Percentiles rank a stretch among this genome's conserved stretches.
phyloP scores from a whole-genome alignment of 2,329 filamentous ascomycete genomes.

The Elsinoe batatas region DNA sequence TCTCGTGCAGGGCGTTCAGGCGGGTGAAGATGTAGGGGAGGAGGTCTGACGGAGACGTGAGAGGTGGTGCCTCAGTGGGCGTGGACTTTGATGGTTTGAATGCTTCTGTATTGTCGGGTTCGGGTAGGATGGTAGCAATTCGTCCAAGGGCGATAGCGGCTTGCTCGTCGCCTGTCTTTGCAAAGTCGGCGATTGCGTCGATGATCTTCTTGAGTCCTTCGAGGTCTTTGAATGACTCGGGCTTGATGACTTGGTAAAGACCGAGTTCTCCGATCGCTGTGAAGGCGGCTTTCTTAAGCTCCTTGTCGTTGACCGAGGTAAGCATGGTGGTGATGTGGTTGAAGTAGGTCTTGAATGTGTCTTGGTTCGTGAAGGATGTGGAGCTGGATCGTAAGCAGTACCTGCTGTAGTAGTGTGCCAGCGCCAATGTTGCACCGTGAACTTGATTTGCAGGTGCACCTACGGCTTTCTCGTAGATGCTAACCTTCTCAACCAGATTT shows the following conservation, averaged over 20 bases:
- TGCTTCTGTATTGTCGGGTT: conserved; percentile 29
- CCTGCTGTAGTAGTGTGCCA: conserved; percentile 50
- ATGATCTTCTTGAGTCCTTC: conserved; percentile 35
- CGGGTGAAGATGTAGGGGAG: conserved; percentile 53
- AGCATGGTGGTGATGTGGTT: conserved; percentile 42
- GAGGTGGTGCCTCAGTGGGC: conserved; percentile 3
- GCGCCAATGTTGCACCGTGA: conserved; percentile 50
- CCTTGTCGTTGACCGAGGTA: conserved; percentile 43
- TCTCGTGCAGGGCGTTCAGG: conserved; percentile 69
- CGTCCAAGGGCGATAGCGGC: conserved; percentile 74
- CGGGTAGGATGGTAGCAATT: conserved; percentile 54
- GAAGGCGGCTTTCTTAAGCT: conserved; percentile 48
- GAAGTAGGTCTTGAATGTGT: conserved; percentile 34
- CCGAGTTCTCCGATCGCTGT: conserved; percentile 52
- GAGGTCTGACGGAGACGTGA: conserved; percentile 24
- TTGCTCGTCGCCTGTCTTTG: conserved; percentile 71
- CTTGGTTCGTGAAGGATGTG: conserved; percentile 5
- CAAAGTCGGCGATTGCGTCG: conserved; percentile 54
- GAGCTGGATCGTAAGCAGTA: conserved; percentile 38
- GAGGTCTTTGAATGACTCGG: conserved; percentile 20
- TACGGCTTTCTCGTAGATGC: conserved; percentile 48
- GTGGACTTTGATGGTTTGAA: conserved; percentile 2
- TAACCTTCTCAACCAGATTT: conserved; percentile 38
- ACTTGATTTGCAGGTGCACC: conserved; percentile 50
- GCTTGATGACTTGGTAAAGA: conserved; percentile 47